A percentile compares a stretch with the other conserved stretches of the same genome.
Evolutionary conservation across 225 moss, liverwort and hornwort genomes (phyloP).

Genomic region (Rhytidiadelphus loreus): DNA sequence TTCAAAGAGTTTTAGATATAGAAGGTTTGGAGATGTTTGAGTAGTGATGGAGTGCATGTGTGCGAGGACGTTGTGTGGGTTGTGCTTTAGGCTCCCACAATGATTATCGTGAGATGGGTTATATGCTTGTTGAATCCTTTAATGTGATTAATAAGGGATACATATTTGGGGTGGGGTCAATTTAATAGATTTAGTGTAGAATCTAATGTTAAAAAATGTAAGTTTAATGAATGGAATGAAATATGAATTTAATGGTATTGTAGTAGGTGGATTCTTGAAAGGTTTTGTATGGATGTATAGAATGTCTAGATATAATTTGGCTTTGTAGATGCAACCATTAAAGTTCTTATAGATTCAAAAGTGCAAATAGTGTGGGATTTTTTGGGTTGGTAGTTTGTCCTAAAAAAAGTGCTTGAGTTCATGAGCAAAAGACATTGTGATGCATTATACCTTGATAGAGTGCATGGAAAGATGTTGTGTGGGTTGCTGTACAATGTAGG

Average conservation of each 20-base stretch:
- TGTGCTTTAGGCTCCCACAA: fast-evolving
- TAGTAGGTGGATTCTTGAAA: too few species aligned
- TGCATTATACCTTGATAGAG: not conserved
- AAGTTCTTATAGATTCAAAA: not conserved
- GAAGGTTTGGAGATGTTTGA: not conserved
- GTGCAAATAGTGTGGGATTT: not conserved
- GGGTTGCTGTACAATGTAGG: too few species aligned
- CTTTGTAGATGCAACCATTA: not conserved
- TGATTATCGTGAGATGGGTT: not conserved
- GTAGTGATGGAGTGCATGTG: fast-evolving
- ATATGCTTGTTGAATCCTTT: fast-evolving
- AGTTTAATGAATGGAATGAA: not conserved
- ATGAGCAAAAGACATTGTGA: not conserved
- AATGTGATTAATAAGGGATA: not conserved
- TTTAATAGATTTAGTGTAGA: not conserved
- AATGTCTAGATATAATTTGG: not conserved
- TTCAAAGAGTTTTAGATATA: not conserved
- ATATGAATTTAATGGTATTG: not conserved
- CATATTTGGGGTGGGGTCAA: fast-evolving
- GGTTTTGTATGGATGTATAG: too few species aligned
- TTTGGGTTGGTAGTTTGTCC: not conserved
- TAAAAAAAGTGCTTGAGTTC: not conserved
- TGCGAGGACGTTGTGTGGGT: too few species aligned
- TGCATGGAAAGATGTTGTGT: not conserved
- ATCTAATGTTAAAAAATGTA: not conserved